Conservation (phyloP, 139 green algal genomes). For the Gonium pectorale region DNA sequence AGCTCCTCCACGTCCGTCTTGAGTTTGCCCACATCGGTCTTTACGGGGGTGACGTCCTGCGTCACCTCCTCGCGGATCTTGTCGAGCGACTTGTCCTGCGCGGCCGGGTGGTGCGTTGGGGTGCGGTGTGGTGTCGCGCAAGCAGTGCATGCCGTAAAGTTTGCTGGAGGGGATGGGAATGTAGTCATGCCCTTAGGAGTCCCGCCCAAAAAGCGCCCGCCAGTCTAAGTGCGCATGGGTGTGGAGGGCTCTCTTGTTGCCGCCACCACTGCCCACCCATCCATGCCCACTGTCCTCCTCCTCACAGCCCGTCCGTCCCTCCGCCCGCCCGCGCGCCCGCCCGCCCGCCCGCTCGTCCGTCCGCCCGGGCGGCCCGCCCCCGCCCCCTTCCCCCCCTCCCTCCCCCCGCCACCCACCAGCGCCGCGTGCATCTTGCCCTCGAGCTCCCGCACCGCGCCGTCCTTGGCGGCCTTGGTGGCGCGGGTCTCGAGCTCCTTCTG, state of each 20-base stretch:
- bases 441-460: slow-evolving; percentile 11
- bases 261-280: too few species aligned
- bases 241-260: too few species aligned
- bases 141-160: too few species aligned
- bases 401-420: slow-evolving; percentile 1
- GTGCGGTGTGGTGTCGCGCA: too few species aligned
- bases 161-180: too few species aligned
- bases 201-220: too few species aligned
- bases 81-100: slow-evolving; percentile 33
- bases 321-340: too few species aligned
- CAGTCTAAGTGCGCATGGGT: not conserved
- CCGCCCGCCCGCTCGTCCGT: not conserved
- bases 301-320: too few species aligned
- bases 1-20: not conserved
- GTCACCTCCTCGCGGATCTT: slow-evolving; percentile 17
- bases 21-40: too few species aligned
- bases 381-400: not conserved
- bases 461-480: not conserved
- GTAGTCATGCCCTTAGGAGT: too few species aligned
- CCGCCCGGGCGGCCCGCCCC: not conserved
- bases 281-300: too few species aligned
- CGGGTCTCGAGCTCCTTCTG: not conserved
- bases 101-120: too few species aligned
- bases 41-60: not conserved
- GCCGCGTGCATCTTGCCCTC: slow-evolving; percentile 39